Base-by-base conservation (phyloP, 2,329 filamentous ascomycete species). In the Ascochyta koolunga region DNA sequence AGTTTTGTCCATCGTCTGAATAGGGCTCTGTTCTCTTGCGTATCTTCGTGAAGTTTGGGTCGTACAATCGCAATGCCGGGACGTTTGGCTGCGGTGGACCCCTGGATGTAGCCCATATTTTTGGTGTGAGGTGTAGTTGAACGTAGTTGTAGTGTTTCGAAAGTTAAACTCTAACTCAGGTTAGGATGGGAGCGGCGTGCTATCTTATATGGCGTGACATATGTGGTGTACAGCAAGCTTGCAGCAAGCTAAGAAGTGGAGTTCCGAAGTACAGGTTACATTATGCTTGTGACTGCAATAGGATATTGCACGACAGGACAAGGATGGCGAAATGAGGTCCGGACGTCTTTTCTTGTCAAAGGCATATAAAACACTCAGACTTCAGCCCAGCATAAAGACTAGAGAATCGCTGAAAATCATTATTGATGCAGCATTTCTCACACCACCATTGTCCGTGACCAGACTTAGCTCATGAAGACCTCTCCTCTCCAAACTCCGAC, bases 1-100 rank as follows among this genome's bases (percentile, higher is more conserved):
- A 55, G 10, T 22, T 44, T 55, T 2, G 42, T 40, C 56, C 56
- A 58, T 39, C 47, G 21, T 3, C 5, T 35, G 32, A 58, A 58
- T 0, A 46, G n/a, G 18, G 18, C 32, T 4, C 42, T 41, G 38
- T 37, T 51, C 18, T 55, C 42, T n/a, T 25, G 42, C 0, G 46
- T 51, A 11, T 42, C 25, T 8, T 43, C 37, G 15, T 44, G 42
- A 3, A 55, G 38, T 24, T 24, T 45, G 2, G 46, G 47, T 8
- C 46, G 27, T 3, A 58, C 51, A 8, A 58, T 27, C 1, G 48
- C 42, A 25, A 58, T 40, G 22, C 56, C 56, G 6, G 50, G 50
- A 8, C 48, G 53, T n/a, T 32, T 24, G 11, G n/a, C 18, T 8
- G 25, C 25, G 2, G 24, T 4, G 3, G 15, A 5, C 18, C 9